Evolutionary conservation across 805 yeast genomes (phyloP).

Genomic region (Ogataea pini): DNA sequence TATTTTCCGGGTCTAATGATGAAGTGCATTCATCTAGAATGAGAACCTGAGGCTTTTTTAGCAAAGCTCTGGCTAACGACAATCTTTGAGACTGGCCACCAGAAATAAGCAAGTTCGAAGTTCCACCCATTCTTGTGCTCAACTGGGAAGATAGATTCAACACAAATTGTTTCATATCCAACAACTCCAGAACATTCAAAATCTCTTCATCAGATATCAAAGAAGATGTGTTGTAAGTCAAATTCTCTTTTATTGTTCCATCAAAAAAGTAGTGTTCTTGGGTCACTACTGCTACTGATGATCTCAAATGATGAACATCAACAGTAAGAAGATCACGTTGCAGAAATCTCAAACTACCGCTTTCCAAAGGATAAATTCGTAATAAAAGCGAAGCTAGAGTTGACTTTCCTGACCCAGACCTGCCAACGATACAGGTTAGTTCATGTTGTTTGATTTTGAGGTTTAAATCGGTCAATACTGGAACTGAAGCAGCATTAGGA

Average conservation of each 20-base stretch:
- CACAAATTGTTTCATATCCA: constrained; percentile 58
- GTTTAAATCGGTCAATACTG: constrained; percentile 43
- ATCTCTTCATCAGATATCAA: constrained; percentile 35
- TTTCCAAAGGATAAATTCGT: constrained; percentile 46
- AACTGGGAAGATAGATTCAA: constrained; percentile 55
- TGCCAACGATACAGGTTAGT: constrained; percentile 72
- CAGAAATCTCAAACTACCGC: constrained; percentile 42
- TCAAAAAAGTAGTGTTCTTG: constrained; percentile 74
- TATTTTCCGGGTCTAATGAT: constrained; percentile 70
- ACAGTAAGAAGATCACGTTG: constrained; percentile 49
- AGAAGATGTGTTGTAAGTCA: constrained; percentile 56
- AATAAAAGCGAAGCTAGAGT: constrained; percentile 63
- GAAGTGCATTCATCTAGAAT: constrained; percentile 91
- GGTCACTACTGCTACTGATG: constrained; percentile 64
- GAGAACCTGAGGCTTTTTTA: constrained; percentile 63
- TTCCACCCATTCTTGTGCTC: constrained; percentile 57
- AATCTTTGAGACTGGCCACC: constrained; percentile 92
- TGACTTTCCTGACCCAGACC: constrained; percentile 91
- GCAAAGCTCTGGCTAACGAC: constrained; percentile 78
- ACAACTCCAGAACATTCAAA: constrained; percentile 41
- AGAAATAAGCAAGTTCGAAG: constrained; percentile 53
- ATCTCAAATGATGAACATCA: constrained; percentile 50
- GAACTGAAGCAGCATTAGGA: constrained; percentile 29
- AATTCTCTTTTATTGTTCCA: constrained; percentile 71
- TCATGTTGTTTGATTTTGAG: constrained; percentile 48